These are phyloP conservation scores for Quillaja saponaria DNA, from an alignment of 306 rosid species.

Conservation along the genomic window DNA sequence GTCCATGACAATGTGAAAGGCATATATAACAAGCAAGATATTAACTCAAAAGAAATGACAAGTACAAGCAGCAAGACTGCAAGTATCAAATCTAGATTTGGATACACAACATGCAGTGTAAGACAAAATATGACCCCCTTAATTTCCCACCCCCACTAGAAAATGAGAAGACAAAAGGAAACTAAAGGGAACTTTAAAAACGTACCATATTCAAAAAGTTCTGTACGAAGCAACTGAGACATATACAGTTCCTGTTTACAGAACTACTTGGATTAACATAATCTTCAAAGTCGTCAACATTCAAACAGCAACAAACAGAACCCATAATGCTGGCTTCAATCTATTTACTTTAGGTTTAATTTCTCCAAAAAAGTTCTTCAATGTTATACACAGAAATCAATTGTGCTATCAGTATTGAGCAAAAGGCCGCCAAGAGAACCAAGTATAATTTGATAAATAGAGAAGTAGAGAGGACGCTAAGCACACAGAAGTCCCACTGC, in stretches of 20 bases:
- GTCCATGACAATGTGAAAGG: constrained; percentile 12
- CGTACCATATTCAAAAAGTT: constrained; percentile 74
- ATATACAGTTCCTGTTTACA: constrained; percentile 69
- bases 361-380: constrained; percentile 37
- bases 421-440: constrained; percentile 32
- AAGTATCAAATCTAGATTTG: constrained; percentile 13
- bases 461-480: constrained; percentile 65
- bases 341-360: constrained; percentile 38
- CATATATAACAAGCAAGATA: constrained; percentile 5
- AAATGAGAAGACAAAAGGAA: constrained; percentile 1
- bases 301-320: constrained; percentile 88
- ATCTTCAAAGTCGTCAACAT: constrained; percentile 66
- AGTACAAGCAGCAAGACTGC: neutral
- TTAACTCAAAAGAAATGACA: constrained; percentile 3
- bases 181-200: neutral
- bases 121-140: neutral
- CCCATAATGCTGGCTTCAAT: constrained; percentile 74
- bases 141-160: constrained; percentile 1
- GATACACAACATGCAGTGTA: neutral
- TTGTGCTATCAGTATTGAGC: constrained; percentile 29
- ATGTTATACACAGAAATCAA: constrained; percentile 31
- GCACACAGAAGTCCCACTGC: constrained; percentile 75
- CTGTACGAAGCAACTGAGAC: constrained; percentile 76
- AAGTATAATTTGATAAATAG: constrained; percentile 20
- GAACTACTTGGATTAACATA: constrained; percentile 82